A percentile compares a stretch with the other conserved stretches of the same genome.
phyloP scores from a whole-genome alignment of 441 rosid species.

The Omphalea diandra region DNA sequence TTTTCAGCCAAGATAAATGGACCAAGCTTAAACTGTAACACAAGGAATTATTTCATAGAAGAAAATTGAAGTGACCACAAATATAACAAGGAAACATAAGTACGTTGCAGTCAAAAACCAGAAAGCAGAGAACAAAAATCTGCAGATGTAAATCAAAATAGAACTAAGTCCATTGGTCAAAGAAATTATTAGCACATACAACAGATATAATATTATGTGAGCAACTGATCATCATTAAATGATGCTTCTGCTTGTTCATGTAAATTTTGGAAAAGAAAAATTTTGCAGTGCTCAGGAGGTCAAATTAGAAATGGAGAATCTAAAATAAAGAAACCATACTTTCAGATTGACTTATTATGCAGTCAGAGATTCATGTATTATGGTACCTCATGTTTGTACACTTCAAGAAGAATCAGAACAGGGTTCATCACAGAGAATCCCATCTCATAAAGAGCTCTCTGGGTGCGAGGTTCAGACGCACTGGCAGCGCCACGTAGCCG shows the following conservation, averaged over 20 bases:
- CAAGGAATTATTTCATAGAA: neutral
- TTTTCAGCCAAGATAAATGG: neutral
- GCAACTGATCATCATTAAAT: conserved; percentile 1
- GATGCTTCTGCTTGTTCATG: neutral
- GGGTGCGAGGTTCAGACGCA: conserved; percentile 95
- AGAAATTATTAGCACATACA: neutral
- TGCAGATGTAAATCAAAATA: neutral
- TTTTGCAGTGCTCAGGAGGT: conserved; percentile 9
- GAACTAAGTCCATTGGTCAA: neutral
- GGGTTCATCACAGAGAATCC: conserved; percentile 74
- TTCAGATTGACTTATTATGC: conserved; percentile 5
- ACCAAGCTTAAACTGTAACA: neutral
- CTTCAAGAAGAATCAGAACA: conserved; percentile 81
- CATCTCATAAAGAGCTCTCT: conserved; percentile 88
- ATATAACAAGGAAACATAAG: neutral
- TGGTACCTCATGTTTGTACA: conserved; percentile 89
- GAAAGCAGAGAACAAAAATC: neutral
- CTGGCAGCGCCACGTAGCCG: conserved; percentile 94
- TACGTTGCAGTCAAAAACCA: neutral
- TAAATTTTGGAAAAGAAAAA: no score
- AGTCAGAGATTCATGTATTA: conserved; percentile 10
- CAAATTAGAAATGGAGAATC: conserved; percentile 11
- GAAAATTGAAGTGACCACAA: neutral
- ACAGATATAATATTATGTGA: neutral
- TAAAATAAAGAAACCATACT: neutral